Conservation (phyloP, 2,329 filamentous ascomycete genomes). For the Coniochaeta sp. region DNA sequence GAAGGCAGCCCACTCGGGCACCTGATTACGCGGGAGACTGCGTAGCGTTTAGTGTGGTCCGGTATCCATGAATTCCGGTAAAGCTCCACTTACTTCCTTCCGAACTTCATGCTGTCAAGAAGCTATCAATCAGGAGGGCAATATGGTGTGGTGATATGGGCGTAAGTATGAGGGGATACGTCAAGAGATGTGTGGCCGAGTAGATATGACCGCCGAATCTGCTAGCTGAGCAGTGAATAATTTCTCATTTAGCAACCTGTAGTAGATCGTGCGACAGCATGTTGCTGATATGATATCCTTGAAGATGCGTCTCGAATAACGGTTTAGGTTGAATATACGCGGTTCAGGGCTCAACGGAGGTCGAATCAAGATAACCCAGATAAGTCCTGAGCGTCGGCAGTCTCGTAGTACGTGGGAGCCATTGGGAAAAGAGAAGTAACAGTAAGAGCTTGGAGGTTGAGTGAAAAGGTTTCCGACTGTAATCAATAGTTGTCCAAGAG, state of each 20-base stretch:
- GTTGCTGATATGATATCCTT: background rate
- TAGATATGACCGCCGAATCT: background rate
- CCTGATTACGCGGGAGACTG: slow-evolving; percentile 71
- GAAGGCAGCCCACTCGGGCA: slow-evolving; percentile 76
- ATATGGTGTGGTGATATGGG: background rate
- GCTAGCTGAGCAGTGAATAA: background rate
- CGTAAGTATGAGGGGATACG: background rate
- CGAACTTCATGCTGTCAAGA: slow-evolving; percentile 24
- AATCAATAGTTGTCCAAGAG: background rate
- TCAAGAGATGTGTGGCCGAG: background rate
- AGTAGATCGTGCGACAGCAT: background rate
- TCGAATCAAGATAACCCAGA: background rate
- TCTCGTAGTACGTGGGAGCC: background rate
- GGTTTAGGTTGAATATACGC: background rate
- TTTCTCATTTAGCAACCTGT: background rate
- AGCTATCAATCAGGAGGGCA: background rate
- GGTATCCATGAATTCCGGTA: background rate
- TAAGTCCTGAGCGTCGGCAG: background rate
- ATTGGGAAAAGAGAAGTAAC: background rate
- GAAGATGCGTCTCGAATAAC: background rate
- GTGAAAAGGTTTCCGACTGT: background rate
- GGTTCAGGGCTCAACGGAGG: background rate
- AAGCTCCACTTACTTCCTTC: slow-evolving; percentile 20
- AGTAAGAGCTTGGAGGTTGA: background rate
- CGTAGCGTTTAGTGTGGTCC: slow-evolving; percentile 6